Evolutionary conservation across 129 eudicot genomes (phyloP).

Genomic region (Artemisia tridentata): DNA sequence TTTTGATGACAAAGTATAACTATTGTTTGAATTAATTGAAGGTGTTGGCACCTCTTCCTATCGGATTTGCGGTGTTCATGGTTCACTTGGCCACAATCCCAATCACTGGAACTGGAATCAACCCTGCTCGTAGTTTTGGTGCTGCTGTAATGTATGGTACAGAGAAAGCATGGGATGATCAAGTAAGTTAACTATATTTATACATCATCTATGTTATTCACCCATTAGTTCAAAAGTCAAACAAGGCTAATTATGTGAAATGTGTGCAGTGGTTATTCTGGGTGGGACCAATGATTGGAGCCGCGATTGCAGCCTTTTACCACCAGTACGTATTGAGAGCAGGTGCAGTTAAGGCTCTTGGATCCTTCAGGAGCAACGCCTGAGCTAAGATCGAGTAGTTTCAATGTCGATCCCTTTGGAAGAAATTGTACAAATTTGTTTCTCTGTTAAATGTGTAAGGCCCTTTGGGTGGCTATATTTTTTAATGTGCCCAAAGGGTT

Average conservation of each 20-base stretch:
- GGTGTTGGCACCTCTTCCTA: slow-evolving; percentile 78
- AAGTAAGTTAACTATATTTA: slow-evolving; percentile 26
- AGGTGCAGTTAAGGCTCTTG: slow-evolving; percentile 53
- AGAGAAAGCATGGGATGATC: slow-evolving; percentile 75
- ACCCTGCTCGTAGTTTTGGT: slow-evolving; percentile 77
- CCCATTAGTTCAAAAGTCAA: neutral
- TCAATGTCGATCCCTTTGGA: neutral
- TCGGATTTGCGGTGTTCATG: slow-evolving; percentile 78
- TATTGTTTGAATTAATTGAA: neutral
- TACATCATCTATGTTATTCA: neutral
- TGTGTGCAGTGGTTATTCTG: slow-evolving; percentile 64
- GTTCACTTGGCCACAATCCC: slow-evolving; percentile 79
- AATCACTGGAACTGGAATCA: slow-evolving; percentile 68
- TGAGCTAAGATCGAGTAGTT: neutral
- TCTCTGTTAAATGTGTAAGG: neutral
- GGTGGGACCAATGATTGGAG: slow-evolving; percentile 79
- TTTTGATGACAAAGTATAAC: neutral
- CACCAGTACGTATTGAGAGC: slow-evolving; percentile 58
- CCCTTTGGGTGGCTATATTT: slow-evolving; percentile 15
- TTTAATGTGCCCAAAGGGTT: slow-evolving; percentile 11
- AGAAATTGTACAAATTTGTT: slow-evolving; percentile 28
- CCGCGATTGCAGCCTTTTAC: slow-evolving; percentile 69
- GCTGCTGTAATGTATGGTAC: slow-evolving; percentile 63
- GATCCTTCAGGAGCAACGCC: slow-evolving; percentile 67
- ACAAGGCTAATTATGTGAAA: neutral